A percentile compares a stretch with the other conserved stretches of the same genome.
Evolutionary conservation across 768 basidiomycete genomes (phyloP).

Genomic region (Leccinum aurantiacum): DNA sequence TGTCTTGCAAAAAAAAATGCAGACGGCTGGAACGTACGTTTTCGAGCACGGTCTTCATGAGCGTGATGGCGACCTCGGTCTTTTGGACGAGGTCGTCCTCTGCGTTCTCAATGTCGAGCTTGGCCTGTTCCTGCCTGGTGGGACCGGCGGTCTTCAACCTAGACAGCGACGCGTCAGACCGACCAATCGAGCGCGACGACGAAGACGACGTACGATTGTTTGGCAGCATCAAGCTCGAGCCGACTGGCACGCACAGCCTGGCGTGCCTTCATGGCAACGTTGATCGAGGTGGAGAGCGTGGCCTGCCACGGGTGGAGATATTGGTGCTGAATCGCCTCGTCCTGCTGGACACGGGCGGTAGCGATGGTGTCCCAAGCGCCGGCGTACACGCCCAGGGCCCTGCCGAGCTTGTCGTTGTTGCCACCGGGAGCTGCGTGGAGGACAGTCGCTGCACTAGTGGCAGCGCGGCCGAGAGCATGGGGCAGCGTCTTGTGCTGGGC

Average conservation of each 20-base stretch:
- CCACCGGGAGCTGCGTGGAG: conserved; percentile 46
- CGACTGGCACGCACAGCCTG: conserved; percentile 77
- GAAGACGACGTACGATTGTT: conserved; percentile 64
- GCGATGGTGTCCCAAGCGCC: conserved; percentile 84
- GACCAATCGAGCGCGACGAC: background rate
- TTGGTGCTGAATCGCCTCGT: conserved; percentile 59
- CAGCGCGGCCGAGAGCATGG: conserved; percentile 86
- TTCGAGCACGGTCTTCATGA: conserved; percentile 98
- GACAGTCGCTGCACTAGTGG: conserved; percentile 55
- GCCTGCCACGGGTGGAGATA: conserved; percentile 87
- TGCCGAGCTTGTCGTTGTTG: conserved; percentile 68
- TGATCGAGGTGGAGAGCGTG: conserved; percentile 79
- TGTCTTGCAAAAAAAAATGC: background rate
- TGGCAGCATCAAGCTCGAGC: conserved; percentile 88
- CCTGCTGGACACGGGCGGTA: conserved; percentile 76
- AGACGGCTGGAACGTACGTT: conserved; percentile 60
- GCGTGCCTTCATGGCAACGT: conserved; percentile 90
- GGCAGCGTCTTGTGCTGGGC: conserved; percentile 93
- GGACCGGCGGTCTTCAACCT: conserved; percentile 80
- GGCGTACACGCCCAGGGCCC: conserved; percentile 76
- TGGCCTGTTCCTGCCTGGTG: conserved; percentile 84
- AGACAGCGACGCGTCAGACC: conserved; percentile 4
- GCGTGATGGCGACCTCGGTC: conserved; percentile 94
- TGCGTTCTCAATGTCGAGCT: conserved; percentile 89
- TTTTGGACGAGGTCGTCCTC: conserved; percentile 97